Evolutionary conservation across 371 early-diverging fungal species (phyloP).

Genomic region (Mortierella sp.): DNA sequence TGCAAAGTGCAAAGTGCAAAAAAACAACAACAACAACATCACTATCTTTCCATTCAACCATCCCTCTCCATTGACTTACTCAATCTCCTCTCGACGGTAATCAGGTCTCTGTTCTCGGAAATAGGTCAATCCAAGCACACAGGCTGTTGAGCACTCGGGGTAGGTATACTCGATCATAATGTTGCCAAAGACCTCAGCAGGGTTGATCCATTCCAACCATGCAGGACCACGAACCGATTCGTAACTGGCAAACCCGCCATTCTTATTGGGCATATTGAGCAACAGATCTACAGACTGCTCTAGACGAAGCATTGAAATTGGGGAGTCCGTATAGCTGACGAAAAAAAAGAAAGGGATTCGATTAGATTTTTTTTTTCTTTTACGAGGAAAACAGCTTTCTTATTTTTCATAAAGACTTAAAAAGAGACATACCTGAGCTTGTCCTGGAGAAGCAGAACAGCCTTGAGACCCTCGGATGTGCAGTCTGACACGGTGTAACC

Average conservation of each 20-base stretch:
- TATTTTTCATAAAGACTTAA: too few species aligned
- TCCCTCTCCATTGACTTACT: conserved; percentile 53
- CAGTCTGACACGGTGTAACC: conserved; percentile 97
- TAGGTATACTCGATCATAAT: conserved; percentile 98
- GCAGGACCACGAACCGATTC: conserved; percentile 84
- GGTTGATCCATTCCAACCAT: conserved; percentile 89
- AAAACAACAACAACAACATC: too few species aligned
- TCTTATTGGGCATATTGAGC: conserved; percentile 90
- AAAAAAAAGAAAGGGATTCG: not conserved
- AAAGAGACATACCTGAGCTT: conserved; percentile 53
- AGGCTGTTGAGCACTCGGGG: conserved; percentile 97
- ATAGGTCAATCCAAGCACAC: conserved; percentile 82
- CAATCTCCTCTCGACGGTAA: conserved; percentile 86
- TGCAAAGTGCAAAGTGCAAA: not conserved
- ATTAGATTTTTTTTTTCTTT: not conserved
- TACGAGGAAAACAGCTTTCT: too few species aligned
- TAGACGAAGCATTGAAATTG: conserved; percentile 70
- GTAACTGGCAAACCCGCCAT: conserved; percentile 93
- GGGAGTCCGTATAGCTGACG: conserved; percentile 55
- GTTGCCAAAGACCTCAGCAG: conserved; percentile 90
- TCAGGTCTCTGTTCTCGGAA: conserved; percentile 84
- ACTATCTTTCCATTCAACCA: too few species aligned
- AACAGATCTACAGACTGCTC: conserved; percentile 91
- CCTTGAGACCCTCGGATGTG: conserved; percentile 95
- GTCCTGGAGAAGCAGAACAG: conserved; percentile 80